Evolutionary conservation across 345 rosid species (phyloP), one percentile per base, ranked within the genome.

Genomic region (Salix caprea): DNA sequence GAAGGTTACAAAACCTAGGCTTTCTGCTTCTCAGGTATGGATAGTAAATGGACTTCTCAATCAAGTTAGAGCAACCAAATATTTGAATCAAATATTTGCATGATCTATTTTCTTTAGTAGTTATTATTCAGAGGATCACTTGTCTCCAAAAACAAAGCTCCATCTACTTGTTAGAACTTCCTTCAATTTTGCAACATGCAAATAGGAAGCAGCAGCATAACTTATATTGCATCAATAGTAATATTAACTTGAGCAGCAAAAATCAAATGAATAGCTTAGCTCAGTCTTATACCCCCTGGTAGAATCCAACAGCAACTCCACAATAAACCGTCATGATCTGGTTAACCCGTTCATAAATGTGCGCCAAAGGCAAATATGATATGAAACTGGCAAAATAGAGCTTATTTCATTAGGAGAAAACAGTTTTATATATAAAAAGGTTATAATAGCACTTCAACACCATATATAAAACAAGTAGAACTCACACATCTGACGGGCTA

Each of bases 291-390:
- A 93, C 99, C 92, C 99, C 99, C 72, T 96, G 99, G 86, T 93
- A 96, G 86, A 96, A 96, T 78, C 99, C 99, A 86, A 91, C 90
- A 48, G 98, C 93, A 80, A 84, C 90, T 81, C 99, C 98, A 72
- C 16, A 91, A 85, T 93, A 86, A 30, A 75, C 91, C 24, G 81
- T 4, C 75, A 82, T 54, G 78, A 93, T 79, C 80, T 91, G 98
- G 82, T 89, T 91, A 67, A 82, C 88, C 48, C 99, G 88, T 85
- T 96, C 99, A 70, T 89, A 96, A 77, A 96, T 96, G 87, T 96
- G 99, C 69, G 98, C 98, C 89, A 93, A 80, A 4, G 99, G 99
- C 81, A 96, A 94, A 85, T 96, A 96, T 42, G 98, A 96, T 81
- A 96, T 93, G 85, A 87, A 91, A 40, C 99, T 96, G 91, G 61